Base-by-base conservation (phyloP, 2,329 filamentous ascomycete species). In the Monosporascus sp. region DNA sequence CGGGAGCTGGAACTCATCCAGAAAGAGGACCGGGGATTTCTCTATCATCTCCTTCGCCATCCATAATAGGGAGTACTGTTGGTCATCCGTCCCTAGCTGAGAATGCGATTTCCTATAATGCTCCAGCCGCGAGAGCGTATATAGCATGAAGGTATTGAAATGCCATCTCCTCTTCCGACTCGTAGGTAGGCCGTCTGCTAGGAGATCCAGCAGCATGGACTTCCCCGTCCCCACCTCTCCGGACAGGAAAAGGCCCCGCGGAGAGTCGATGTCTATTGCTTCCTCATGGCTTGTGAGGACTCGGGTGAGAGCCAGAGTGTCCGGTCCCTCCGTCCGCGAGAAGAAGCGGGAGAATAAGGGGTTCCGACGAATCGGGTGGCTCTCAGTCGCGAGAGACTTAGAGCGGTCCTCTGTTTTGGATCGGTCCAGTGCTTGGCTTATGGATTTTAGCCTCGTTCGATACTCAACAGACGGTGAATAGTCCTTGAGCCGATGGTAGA, bases 61-160 rank as follows among this genome's bases (percentile, higher is more conserved):
- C 78, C 84, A 86, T 1, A 93, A 70, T 24, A 93, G 68, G 0
- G 87, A 88, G 68, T 91, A 84, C 53, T 91, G 82, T 60, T 60
- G 68, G 5, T 68, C 58, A 20, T 58, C 61, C n/a, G 52, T 49
- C 55, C 51, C 57, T 16, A 59, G 37, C 16, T 59, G 53, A 2
- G 61, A 58, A 1, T 65, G 62, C 5, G 67, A 60, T 53, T 73
- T 75, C 61, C 89, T 77, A 45, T 88, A 78, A 14, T 78, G 73
- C 61, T 93, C 89, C 1, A 94, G 74, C 49, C 85, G 84, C 1
- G 88, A 86, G 47, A 92, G 78, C 0, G 83, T 85, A 59, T 92
- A 85, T 8, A 93, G 75, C 87, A 94, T 94, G 63, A 94, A 94
- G 0, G 87, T 91, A 66, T 90, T 91, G 71, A 91, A 94, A 65